Base-by-base conservation (phyloP, 257 asterid species). In the Penstemon newberryi region DNA sequence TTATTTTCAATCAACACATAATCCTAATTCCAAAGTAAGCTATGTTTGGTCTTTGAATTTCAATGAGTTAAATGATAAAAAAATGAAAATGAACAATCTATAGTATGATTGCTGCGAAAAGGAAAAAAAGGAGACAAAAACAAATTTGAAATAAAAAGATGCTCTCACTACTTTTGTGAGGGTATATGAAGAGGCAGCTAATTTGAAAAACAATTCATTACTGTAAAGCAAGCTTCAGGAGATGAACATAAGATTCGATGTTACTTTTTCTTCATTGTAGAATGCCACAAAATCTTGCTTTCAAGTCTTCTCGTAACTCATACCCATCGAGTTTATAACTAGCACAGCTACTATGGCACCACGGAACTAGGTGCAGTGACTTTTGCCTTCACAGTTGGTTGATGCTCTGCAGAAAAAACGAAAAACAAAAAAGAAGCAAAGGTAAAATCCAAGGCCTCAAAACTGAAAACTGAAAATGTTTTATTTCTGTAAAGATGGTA, bases 341-440 rank as follows among this genome's bases (percentile, higher is more conserved):
- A 8, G 8, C 64, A 62, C 51, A 5, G 49, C 74, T 71, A 81
- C 55, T 78, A 74, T 46, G 77, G 79, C 66, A 70, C 37, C 5
- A 38, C 41, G 39, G 87, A 71, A 67, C 73, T 76, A 13, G 77
- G 49, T 50, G 74, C 75, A 45, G 59, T 54, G 53, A 4, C 67
- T 56, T 83, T 85, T 69, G 58, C 84, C 82, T 81, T 85, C 60
- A 36, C 80, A 51, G 44, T 12, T 58, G 86, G 77, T 67, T 74
- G 87, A 75, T 87, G 54, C 63, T 69, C 96, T 89, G 88, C 78
- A 52, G 55, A 66, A 40, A 70, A 57, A 57, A 7, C 53, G 19
- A 19, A 9, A 2, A 46, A 18, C 52, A 63, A 43, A 63, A 25
- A 63, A 11, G 36, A 25, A 7, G 54, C 66, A 53, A 61, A 54